Base-by-base conservation (phyloP, 1,139 yeast species). In the Magnusiomyces paraingens region DNA sequence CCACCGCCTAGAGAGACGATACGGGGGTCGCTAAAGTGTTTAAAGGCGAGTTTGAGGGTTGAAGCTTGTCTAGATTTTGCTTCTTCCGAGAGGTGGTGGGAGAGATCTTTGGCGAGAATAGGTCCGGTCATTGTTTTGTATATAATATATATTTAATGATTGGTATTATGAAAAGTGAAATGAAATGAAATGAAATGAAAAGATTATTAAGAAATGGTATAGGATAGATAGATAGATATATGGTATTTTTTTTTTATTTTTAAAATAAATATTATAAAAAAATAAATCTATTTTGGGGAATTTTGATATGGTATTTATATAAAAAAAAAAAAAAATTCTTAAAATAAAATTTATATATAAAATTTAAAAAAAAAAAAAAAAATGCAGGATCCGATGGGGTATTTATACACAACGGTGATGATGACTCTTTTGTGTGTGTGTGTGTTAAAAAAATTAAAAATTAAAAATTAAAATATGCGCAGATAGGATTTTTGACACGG, bases 1-100 rank as follows among this genome's bases (percentile, higher is more conserved):
- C 99, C 99, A 61, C 99, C 99, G 54, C 97, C 99, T 58, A 93
- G 80, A 66, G 90, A 90, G 55, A 91, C 83, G 67, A 93, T 77
- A 52, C 84, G 82, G 47, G 96, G 96, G 61, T 81, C 78, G 48
- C 76, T 75, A 67, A 75, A 86, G 73, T 85, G 86, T 67, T 81
- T 82, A 76, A 90, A 87, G 20, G 96, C 95, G 48, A 81, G 74
- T 73, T 93, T 93, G 70, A 93, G 78, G 15, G 89, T 85, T 17
- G 97, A 89, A 38, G 86, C 81, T 55, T 78, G 75, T 73, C 99
- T 86, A 22, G 84, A 73, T 60, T 77, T 77, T 49, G 97, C 82
- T 73, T 93, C 98, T 6, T 73, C 80, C 20, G 96, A 88, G 59
- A 88, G 78, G 60, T 82, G 79, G 70, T 89, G 89, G 32, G 81